Evolutionary conservation across 805 yeast species (phyloP).

Genomic region (Metschnikowia cerradonensis): DNA sequence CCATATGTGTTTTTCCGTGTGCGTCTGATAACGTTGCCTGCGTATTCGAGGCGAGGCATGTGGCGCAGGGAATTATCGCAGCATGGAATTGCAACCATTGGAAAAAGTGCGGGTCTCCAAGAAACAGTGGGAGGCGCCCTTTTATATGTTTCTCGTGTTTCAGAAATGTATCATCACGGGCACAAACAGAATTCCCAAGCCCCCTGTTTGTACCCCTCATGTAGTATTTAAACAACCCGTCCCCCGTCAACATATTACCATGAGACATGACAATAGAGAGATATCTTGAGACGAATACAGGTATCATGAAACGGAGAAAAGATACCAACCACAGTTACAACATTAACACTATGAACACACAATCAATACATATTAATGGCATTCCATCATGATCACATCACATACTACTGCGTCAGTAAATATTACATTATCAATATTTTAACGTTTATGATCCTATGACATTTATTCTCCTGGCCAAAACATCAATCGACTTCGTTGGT

Average conservation of each 20-base stretch:
- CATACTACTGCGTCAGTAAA: neutral
- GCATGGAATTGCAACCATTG: conserved; percentile 3
- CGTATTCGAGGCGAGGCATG: neutral
- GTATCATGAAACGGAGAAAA: too few relatives aligned
- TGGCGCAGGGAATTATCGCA: neutral
- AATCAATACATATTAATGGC: too few relatives aligned
- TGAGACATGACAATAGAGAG: neutral
- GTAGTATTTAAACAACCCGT: neutral
- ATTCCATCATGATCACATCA: too few relatives aligned
- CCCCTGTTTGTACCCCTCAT: neutral
- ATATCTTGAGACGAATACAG: too few relatives aligned
- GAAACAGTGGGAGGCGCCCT: neutral
- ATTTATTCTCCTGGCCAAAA: neutral
- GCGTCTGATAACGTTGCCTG: too few relatives aligned
- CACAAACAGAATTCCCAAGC: neutral
- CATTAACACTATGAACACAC: too few relatives aligned
- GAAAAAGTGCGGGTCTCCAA: neutral
- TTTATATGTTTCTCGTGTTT: conserved; percentile 1
- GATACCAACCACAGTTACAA: too few relatives aligned
- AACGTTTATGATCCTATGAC: too few relatives aligned
- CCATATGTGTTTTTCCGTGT: too few relatives aligned
- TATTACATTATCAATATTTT: neutral
- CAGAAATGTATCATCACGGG: neutral
- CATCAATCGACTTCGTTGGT: neutral
- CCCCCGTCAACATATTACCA: neutral